Base-by-base conservation (phyloP, 345 rosid species). In the Ailanthus altissimus region DNA sequence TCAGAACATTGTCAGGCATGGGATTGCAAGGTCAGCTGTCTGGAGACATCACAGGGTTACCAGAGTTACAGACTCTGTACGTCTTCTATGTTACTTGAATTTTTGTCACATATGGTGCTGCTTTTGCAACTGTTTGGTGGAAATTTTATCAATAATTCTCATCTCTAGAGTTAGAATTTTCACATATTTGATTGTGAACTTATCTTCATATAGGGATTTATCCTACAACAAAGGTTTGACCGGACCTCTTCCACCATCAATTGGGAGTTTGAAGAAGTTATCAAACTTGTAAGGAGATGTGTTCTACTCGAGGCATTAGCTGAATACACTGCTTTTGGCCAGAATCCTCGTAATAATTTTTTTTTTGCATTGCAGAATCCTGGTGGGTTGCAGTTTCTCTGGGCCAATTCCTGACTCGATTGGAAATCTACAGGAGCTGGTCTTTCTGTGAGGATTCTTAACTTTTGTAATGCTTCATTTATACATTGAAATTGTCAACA, bases 321-420 rank as follows among this genome's bases (percentile, higher is more conserved):
- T 81, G 56, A 50, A 25, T 32, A 8, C 51, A 26, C 15, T 57
- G 63, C 67, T 76, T 75, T 23, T 32, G 68, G 32, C 61, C 45
- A 20, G 23, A 8, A 6, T 21, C 51, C 50, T 80, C 69, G 65
- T 72, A 25, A 43, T 38, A 40, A 10, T 10, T 4, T 67, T 64
- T 61, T 46, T 36, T 76, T 73, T 75, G 25, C 26, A 46, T 76
- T 74, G 20, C 86, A 94, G 99, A 81, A 78, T 86, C 43, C 90
- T 96, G 71, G 89, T 90, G 26, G 94, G 97, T 67, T 96, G 98
- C 72, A 23, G 90, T 74, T 86, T 96, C 81, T 75, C 75, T 50
- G 99, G 98, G 67, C 84, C 69, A 51, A 83, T 96, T 76, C 99
- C 99, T 5, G 80, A 79, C 2, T 67, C 97, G 0, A 79, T 96